A percentile compares a stretch with the other conserved stretches of the same genome.
These are phyloP conservation scores for Clavariopsis aquatica DNA, from an alignment of 495 filamentous ascomycete species.

Conservation along the genomic window DNA sequence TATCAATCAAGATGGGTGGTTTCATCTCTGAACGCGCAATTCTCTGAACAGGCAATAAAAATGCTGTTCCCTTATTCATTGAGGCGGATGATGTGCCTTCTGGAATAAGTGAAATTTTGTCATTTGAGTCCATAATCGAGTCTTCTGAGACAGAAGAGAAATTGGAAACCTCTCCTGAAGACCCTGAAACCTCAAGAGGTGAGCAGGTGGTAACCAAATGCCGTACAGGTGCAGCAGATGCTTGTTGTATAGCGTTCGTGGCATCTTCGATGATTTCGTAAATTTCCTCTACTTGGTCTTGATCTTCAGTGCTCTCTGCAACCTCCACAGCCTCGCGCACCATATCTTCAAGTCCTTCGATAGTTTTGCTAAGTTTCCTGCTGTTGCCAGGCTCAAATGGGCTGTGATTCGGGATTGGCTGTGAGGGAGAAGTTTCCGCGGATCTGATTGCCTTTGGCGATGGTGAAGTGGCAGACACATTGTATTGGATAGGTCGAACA, in stretches of 20 bases:
- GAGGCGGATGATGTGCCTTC: background rate
- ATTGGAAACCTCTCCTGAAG: conserved; percentile 19
- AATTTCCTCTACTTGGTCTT: conserved; percentile 36
- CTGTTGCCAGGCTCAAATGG: conserved; percentile 8
- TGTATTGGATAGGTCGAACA: conserved; percentile 8
- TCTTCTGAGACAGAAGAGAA: conserved; percentile 16
- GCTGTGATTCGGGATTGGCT: conserved; percentile 5
- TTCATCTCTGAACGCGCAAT: no score
- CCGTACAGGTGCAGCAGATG: conserved; percentile 20
- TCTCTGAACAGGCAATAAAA: no score
- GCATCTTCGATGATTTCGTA: conserved; percentile 43
- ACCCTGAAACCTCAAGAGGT: conserved; percentile 23
- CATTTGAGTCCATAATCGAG: background rate
- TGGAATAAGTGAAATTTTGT: background rate
- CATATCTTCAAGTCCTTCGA: conserved; percentile 42
- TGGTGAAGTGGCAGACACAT: background rate
- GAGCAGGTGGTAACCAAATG: conserved; percentile 19
- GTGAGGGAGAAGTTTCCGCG: conserved; percentile 6
- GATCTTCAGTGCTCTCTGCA: conserved; percentile 37
- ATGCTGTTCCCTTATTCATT: no score
- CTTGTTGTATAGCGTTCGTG: conserved; percentile 33
- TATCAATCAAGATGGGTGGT: no score
- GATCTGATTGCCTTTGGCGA: conserved; percentile 17
- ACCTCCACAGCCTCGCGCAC: conserved; percentile 41
- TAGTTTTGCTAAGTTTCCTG: conserved; percentile 22